Base-by-base conservation (phyloP, 164 flowering plant genomes). In the Akebia trifoliata region DNA sequence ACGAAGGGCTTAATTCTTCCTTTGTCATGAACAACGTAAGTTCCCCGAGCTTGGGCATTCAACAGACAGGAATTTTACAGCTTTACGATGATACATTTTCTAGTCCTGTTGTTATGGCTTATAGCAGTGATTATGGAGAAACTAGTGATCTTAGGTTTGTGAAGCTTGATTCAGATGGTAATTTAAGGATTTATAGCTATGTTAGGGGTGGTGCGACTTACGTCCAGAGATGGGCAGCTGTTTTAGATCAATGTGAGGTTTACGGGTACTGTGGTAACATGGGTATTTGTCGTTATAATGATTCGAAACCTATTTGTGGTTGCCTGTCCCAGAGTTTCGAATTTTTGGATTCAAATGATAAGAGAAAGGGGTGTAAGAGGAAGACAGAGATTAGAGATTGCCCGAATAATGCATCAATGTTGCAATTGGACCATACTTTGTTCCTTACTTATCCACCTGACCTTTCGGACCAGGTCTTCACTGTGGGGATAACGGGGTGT, bases 291-390 rank as follows among this genome's bases (percentile, higher is more conserved):
- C 78, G 84, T 55, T 91, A 91, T 40, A 78, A 79, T 45, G 82
- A 77, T 53, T 54, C 84, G 0, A 39, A 17, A 7, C 90, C 96
- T 0, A 22, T 73, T 38, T 91, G 98, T 47, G 69, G 66, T 22
- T 91, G 98, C 66, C 89, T 92, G 0, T 84, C 95, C 5, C 30
- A 59, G 73, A 84, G 88, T 73, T 91, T 91, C 24, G 83, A 75
- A 31, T 64, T 57, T 2, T 54, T 75, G 46, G 87, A 91, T 80
- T 73, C 76, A 29, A 69, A 55, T 18, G 85, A 88, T 56, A 52
- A 68, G 4, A 74, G 74, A 32, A 67, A 76, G 64, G 98, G 98
- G 29, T 91, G 98, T 68, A 79, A 36, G 75, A 80, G 96, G 76
- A 88, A 76, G 66, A 65, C 72, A 68, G 85, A 72, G 69, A 62